Base-by-base conservation (phyloP, 495 filamentous ascomycete species). In the Niebla homalea region DNA sequence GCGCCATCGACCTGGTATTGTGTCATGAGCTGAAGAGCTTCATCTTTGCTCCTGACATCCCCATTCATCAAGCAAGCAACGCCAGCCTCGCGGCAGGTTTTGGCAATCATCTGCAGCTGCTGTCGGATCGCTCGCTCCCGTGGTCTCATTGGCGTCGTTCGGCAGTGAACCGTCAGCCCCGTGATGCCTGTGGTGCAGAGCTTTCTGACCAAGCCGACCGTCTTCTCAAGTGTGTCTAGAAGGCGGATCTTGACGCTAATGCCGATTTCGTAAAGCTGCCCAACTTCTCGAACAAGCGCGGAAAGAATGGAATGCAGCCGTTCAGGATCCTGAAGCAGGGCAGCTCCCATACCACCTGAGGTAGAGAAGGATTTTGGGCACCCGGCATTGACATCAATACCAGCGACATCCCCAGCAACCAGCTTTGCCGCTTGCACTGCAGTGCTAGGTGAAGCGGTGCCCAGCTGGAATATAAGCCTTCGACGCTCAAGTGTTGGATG, bases 331-430 rank as follows among this genome's bases (percentile, higher is more conserved):
- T 75, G 73, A 15, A 98, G 72, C 19, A 98, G 68, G 3, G 89
- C 92, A 0, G 93, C 92, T 25, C 93, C 93, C 92, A 97, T 98
- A 36, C 92, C 93, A 35, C 87, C 84, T 50, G 71, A 73, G 11
- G 89, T 93, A 54, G 81, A 87, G 65, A 98, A 98, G 3, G 93
- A 88, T 66, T 97, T 98, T 0, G 92, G 92, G 64, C 92, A 98
- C 5, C 92, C 92, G 5, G 90, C 86, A 69, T 98, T 98, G 49
- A 98, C 83, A 64, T 97, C 92, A 51, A 98, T 96, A 36, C 93
- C 92, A 0, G 81, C 80, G 0, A 97, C 90, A 65, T 97, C 84
- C 4, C 66, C 72, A 0, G 87, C 93, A 10, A 98, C 84, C 5
- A 95, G 60, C 52, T 78, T 77, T 1, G 88, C 88, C 1, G 90